Evolutionary conservation across 2,329 filamentous ascomycete genomes (phyloP).

Genomic region (Didymella pinodella): DNA sequence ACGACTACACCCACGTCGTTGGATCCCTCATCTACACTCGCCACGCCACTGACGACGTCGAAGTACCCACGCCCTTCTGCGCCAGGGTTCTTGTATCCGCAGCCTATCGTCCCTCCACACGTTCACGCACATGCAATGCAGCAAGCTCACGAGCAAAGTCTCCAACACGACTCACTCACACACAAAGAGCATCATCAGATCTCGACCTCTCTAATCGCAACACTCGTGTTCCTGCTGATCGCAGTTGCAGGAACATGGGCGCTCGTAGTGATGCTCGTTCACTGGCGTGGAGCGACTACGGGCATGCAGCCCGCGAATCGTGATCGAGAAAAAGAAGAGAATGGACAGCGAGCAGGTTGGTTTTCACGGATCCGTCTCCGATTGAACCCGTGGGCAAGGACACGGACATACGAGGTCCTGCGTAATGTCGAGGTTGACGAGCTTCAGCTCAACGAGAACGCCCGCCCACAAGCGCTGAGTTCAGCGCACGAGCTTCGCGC

Average conservation of each 20-base stretch:
- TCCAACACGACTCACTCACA: not conserved
- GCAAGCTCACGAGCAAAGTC: not conserved
- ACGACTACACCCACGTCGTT: no score
- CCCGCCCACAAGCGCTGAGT: no score
- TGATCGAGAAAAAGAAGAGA: no score
- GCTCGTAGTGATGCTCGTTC: not conserved
- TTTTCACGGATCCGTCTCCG: no score
- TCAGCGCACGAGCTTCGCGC: not conserved
- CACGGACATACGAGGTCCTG: not conserved
- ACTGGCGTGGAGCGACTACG: not conserved
- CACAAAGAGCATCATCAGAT: no score
- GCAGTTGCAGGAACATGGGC: not conserved
- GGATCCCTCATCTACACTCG: not conserved
- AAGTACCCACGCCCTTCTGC: not conserved
- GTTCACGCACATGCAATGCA: not conserved
- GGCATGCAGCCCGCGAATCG: not conserved
- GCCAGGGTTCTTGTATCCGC: not conserved
- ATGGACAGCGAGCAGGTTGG: no score
- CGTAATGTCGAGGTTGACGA: not conserved
- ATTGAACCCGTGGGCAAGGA: not conserved
- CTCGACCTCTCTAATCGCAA: not conserved
- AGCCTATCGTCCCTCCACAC: not conserved
- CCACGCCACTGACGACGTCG: not conserved
- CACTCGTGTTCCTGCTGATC: not conserved
- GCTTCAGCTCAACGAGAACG: not conserved